A percentile compares a stretch with the other conserved stretches of the same genome.
Conservation (phyloP, 495 filamentous ascomycete species). For the Achaetomiella virescens region DNA sequence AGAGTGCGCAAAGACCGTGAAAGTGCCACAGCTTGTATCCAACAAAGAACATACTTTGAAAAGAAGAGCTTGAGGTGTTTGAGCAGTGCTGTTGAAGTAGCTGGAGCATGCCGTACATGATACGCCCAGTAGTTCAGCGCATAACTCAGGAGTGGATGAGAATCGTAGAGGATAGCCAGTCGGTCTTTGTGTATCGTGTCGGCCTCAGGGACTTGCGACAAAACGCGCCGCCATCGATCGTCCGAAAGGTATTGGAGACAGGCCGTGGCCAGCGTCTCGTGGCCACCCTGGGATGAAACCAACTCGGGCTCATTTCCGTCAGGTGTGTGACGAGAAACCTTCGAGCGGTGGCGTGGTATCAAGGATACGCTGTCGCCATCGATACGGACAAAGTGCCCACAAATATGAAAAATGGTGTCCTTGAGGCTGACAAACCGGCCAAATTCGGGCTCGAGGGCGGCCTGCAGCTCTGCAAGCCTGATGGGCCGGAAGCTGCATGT, state of each 20-base stretch:
- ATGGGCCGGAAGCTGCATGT: conserved; percentile 1
- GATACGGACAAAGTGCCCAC: background rate
- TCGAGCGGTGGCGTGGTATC: conserved; percentile 3
- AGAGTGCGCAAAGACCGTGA: background rate
- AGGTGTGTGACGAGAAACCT: background rate
- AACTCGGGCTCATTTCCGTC: background rate
- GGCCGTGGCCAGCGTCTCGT: background rate
- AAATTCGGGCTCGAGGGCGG: background rate
- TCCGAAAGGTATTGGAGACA: background rate
- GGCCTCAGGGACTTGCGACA: background rate
- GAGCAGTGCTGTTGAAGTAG: background rate
- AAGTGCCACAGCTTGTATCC: conserved; percentile 2
- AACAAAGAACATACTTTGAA: background rate
- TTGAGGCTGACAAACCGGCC: background rate
- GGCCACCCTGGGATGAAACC: background rate
- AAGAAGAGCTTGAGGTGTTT: background rate
- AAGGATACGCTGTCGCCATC: conserved; percentile 1
- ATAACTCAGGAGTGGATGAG: background rate
- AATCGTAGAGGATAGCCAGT: background rate
- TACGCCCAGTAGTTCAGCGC: conserved; percentile 3
- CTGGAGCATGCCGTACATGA: background rate
- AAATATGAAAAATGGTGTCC: background rate
- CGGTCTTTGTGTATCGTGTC: background rate
- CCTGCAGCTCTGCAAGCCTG: background rate
- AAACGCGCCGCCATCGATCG: background rate